Conservation (phyloP, 331 rosid genomes). For the Pyrus hybrid region DNA sequence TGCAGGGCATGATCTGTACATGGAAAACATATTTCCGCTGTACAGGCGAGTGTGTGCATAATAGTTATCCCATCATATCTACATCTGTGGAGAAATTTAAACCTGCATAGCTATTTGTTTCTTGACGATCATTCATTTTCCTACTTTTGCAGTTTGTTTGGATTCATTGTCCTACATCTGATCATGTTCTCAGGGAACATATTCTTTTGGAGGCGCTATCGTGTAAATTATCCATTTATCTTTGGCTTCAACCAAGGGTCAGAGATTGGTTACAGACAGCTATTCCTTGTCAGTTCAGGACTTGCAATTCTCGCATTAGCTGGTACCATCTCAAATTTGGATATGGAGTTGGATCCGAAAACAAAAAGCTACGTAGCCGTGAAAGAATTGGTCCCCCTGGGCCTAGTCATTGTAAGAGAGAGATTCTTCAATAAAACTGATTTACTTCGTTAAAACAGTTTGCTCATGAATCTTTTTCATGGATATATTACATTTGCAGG, state of each 20-base stretch:
- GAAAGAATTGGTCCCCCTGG: conserved; percentile 59
- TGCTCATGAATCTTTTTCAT: neutral
- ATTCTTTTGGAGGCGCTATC: conserved; percentile 60
- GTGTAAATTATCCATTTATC: conserved; percentile 55
- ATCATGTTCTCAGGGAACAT: conserved; percentile 45
- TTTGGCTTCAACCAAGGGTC: conserved; percentile 70
- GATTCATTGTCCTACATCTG: conserved; percentile 55
- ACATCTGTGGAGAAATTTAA: neutral
- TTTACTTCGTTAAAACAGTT: neutral
- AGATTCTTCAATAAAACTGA: neutral
- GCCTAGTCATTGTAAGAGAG: conserved; percentile 42
- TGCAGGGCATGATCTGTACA: conserved; percentile 19
- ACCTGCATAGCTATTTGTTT: neutral
- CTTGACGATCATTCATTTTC: neutral
- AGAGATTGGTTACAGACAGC: conserved; percentile 49
- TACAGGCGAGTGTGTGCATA: conserved; percentile 41
- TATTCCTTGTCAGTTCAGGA: conserved; percentile 41
- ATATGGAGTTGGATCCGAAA: conserved; percentile 56
- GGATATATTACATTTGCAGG: conserved; percentile 23
- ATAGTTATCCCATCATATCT: neutral
- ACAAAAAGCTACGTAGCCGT: conserved; percentile 24
- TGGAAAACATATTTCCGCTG: conserved; percentile 67
- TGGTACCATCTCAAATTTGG: conserved; percentile 51
- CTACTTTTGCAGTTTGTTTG: conserved; percentile 54
- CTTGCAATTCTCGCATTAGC: conserved; percentile 44